Evolutionary conservation across 352 stramenopile species (phyloP).

Genomic region (Pilasporangium apinafurcum): DNA sequence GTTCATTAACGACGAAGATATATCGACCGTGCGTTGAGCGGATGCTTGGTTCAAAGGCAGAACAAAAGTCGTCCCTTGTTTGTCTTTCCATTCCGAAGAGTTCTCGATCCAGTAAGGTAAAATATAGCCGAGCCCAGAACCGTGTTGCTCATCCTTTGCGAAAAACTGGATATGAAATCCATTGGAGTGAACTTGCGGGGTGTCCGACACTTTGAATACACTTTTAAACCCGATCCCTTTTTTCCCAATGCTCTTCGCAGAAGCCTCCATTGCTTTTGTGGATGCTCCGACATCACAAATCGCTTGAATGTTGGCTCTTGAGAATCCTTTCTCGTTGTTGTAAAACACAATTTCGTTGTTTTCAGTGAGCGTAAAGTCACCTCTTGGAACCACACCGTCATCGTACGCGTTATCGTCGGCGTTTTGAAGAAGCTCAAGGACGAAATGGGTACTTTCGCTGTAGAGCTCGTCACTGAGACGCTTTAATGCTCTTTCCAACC

Average conservation of each 20-base stretch:
- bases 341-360: conserved; percentile 60
- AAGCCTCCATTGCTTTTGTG: conserved; percentile 42
- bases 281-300: conserved; percentile 86
- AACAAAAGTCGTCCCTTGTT: conserved; percentile 63
- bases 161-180: conserved; percentile 82
- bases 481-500: conserved; percentile 78
- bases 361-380: conserved; percentile 50
- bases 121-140: conserved; percentile 64
- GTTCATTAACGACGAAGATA: conserved; percentile 51
- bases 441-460: conserved; percentile 84
- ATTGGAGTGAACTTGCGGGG: conserved; percentile 83
- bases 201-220: conserved; percentile 86
- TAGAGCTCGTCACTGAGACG: conserved; percentile 83
- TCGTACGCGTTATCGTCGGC: conserved; percentile 81
- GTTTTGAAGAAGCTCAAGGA: conserved; percentile 86
- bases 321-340: conserved; percentile 85
- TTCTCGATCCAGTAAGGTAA: conserved; percentile 75
- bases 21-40: conserved; percentile 29
- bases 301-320: conserved; percentile 62
- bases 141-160: conserved; percentile 36
- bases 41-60: conserved; percentile 62
- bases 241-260: conserved; percentile 72
- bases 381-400: conserved; percentile 25
- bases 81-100: conserved; percentile 23
- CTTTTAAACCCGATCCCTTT: conserved; percentile 91